These are phyloP conservation scores for Cyclanthera cordifolia DNA, from an alignment of 306 rosid genomes.

Conservation along the genomic window DNA sequence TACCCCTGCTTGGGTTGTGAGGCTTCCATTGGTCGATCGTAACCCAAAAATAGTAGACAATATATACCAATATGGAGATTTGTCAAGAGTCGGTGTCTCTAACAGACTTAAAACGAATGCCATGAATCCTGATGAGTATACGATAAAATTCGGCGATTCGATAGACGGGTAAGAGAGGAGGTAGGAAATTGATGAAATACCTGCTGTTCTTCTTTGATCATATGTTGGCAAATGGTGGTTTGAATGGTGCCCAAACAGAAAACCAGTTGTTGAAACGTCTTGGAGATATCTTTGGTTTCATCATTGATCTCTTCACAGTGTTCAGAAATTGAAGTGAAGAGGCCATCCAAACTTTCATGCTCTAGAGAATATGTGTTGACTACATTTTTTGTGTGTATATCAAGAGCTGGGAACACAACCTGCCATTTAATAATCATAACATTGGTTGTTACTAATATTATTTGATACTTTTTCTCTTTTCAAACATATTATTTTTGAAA, in stretches of 20 bases:
- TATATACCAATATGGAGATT: too few relatives aligned
- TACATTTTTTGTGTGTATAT: constrained; percentile 54
- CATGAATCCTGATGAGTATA: too few relatives aligned
- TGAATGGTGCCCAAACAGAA: constrained; percentile 52
- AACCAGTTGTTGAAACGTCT: constrained; percentile 61
- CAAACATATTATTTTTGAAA: too few relatives aligned
- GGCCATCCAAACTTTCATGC: constrained; percentile 44
- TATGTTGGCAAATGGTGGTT: constrained; percentile 47
- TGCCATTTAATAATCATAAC: constrained; percentile 15
- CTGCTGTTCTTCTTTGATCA: constrained; percentile 94
- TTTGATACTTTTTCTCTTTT: too few relatives aligned
- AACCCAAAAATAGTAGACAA: too few relatives aligned
- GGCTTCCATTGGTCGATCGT: too few relatives aligned
- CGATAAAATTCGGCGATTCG: too few relatives aligned
- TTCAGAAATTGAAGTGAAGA: constrained; percentile 46
- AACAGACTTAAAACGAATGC: too few relatives aligned
- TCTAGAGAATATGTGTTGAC: constrained; percentile 60
- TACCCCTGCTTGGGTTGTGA: too few relatives aligned
- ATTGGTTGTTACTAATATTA: neutral
- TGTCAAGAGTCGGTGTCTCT: too few relatives aligned
- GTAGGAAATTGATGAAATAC: constrained; percentile 13
- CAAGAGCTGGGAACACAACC: constrained; percentile 69
- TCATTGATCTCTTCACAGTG: constrained; percentile 38
- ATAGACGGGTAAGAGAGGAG: neutral
- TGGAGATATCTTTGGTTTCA: constrained; percentile 28